These are phyloP conservation scores for Exophiala aquamarina DNA, from an alignment of 2,329 filamentous ascomycete species.

Conservation along the genomic window DNA sequence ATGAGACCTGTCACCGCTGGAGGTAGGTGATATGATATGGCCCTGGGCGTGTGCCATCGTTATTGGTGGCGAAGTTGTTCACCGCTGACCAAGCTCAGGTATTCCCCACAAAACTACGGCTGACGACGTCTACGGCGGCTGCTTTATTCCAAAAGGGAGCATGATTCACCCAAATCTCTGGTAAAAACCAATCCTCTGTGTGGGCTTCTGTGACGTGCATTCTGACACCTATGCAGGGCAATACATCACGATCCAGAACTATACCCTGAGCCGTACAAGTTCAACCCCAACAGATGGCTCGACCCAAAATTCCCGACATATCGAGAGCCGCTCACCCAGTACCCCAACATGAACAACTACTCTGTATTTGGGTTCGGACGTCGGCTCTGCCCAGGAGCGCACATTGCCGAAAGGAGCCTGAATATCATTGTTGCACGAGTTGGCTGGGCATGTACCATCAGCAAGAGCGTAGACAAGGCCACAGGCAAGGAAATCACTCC, in stretches of 20 bases:
- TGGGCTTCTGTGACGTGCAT: conserved; percentile 31
- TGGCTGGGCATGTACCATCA: conserved; percentile 35
- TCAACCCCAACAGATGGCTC: conserved; percentile 51
- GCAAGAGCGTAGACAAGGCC: neutral
- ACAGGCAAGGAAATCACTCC: conserved; percentile 6
- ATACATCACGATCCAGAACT: conserved; percentile 46
- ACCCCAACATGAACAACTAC: conserved; percentile 54
- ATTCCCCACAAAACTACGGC: conserved; percentile 34
- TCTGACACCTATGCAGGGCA: conserved; percentile 44
- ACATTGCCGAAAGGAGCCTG: conserved; percentile 24
- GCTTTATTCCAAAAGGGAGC: conserved; percentile 49
- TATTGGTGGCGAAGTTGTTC: neutral
- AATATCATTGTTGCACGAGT: conserved; percentile 22
- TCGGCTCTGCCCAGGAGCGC: conserved; percentile 34
- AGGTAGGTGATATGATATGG: neutral
- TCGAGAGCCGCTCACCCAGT: conserved; percentile 51
- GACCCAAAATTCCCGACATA: conserved; percentile 53
- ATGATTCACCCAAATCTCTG: conserved; percentile 46
- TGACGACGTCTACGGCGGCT: conserved; percentile 51
- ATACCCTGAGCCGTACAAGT: conserved; percentile 40
- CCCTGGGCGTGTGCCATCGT: neutral
- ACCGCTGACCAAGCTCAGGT: neutral
- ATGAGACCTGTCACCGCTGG: conserved; percentile 38
- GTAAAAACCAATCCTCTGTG: conserved; percentile 36
- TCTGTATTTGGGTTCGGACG: conserved; percentile 57